These are phyloP conservation scores for Zostera marina DNA, from an alignment of 116 monocot genomes.

Conservation along the genomic window DNA sequence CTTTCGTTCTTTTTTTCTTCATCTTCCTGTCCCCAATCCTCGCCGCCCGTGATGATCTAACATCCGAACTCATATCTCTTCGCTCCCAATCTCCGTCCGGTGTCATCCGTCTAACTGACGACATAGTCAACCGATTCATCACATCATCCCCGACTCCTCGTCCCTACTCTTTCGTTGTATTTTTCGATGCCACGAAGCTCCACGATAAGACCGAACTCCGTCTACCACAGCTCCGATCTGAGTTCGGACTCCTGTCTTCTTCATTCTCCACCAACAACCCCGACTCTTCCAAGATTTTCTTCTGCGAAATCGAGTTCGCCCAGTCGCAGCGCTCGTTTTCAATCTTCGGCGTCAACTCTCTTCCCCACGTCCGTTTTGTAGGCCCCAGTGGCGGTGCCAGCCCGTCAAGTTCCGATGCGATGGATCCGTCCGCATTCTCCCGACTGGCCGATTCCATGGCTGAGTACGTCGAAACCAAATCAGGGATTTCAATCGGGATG, in stretches of 20 bases:
- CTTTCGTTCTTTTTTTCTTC: background rate
- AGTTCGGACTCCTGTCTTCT: conserved; percentile 54
- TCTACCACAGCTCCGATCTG: conserved; percentile 47
- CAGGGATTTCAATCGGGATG: conserved; percentile 40
- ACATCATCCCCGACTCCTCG: conserved; percentile 28
- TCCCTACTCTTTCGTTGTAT: conserved; percentile 46
- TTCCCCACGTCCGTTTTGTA: conserved; percentile 70
- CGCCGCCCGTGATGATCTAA: conserved; percentile 17
- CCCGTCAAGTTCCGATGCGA: conserved; percentile 32
- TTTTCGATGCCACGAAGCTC: conserved; percentile 67
- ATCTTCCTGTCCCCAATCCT: background rate
- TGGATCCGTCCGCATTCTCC: conserved; percentile 52
- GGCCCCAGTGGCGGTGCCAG: conserved; percentile 15
- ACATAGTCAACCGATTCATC: conserved; percentile 41
- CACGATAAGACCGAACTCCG: conserved; percentile 65
- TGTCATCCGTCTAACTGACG: conserved; percentile 54
- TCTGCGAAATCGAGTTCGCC: conserved; percentile 80
- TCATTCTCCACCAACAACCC: conserved; percentile 32
- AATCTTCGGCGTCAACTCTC: conserved; percentile 61
- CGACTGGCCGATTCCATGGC: conserved; percentile 74
- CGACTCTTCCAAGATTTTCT: conserved; percentile 32
- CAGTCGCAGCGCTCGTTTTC: conserved; percentile 68
- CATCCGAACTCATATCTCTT: conserved; percentile 34
- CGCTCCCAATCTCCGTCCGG: conserved; percentile 42
- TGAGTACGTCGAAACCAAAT: conserved; percentile 51